Base-by-base conservation (phyloP, 2,329 filamentous ascomycete species). In the Colletotrichum limetticola region DNA sequence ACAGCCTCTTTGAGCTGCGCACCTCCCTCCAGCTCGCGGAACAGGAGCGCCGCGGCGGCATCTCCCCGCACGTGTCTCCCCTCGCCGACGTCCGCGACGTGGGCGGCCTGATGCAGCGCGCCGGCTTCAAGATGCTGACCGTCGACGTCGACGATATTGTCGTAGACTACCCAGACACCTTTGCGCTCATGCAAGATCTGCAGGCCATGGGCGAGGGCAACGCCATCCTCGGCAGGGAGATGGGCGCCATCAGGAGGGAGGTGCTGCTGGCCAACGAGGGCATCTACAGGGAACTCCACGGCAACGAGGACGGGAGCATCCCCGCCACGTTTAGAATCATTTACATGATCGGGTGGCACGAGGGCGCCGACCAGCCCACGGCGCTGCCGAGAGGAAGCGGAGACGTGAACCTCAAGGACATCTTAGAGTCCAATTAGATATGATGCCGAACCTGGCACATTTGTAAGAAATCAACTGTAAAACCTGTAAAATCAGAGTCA, bases 291-390 rank as follows among this genome's bases (percentile, higher is more conserved):
- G 92, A 93, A 80, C 84, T 99, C 69, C 95, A 99, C 82, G 95
- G 94, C 22, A 95, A 97, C 78, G 89, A 91, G 56, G 93, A 94
- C 78, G 93, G 90, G 24, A 90, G 86, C 1, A 87, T 97, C 74
- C 97, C 97, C 1, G 97, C 97, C 1, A 99, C 97, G 0, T 99
- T 98, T 80, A 90, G 97, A 77, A 89, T 98, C 77, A 98, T 99
- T 74, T 98, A 97, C 82, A 98, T 98, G 95, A 99, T 99, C 83
- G 97, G 97, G 0, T 99, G 97, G 97, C 97, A 96, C 80, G 94
- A 95, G 76, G 92, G 94, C 2, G 88, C 89, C 35, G 90, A 92
- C 66, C 95, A 98, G 83, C 87, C 92, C 2, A 87, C 96, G 83
- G 95, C 97, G 5, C 84, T 98, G 71, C 84, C 92, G 76, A 90